Conservation (phyloP, 2,329 filamentous ascomycete species). For the Fusarium subglutinans region DNA sequence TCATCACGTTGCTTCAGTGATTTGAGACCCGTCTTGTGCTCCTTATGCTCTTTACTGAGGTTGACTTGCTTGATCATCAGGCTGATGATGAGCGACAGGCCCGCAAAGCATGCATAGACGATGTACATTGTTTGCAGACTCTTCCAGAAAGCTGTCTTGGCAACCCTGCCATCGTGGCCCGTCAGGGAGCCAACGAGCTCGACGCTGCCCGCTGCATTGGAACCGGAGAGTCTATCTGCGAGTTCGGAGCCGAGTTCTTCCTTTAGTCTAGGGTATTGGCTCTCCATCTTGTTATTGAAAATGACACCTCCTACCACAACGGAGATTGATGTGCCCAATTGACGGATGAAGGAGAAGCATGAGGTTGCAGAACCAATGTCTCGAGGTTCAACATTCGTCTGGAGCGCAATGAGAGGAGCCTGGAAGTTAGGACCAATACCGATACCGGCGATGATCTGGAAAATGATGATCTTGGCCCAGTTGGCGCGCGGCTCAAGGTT, state of each 20-base stretch:
- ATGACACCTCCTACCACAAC: constrained; percentile 81
- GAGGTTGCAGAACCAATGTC: constrained; percentile 76
- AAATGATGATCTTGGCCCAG: constrained; percentile 67
- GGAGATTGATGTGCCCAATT: constrained; percentile 73
- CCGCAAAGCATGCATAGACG: constrained; percentile 62
- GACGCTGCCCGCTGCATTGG: constrained; percentile 68
- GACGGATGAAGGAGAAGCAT: constrained; percentile 73
- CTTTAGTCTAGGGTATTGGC: constrained; percentile 59
- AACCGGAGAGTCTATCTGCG: constrained; percentile 64
- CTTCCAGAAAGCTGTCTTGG: constrained; percentile 58
- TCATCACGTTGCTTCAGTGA: constrained; percentile 49
- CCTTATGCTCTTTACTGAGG: constrained; percentile 64
- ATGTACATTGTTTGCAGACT: constrained; percentile 66
- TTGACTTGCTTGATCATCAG: constrained; percentile 59
- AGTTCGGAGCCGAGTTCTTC: constrained; percentile 60
- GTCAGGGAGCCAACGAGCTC: constrained; percentile 63
- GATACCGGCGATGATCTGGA: constrained; percentile 70
- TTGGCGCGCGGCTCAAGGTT: constrained; percentile 66
- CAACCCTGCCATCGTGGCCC: constrained; percentile 53
- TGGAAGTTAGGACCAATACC: constrained; percentile 77
- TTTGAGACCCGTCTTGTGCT: constrained; percentile 67
- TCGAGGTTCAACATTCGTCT: constrained; percentile 67
- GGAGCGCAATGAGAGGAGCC: constrained; percentile 72
- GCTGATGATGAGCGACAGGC: constrained; percentile 57
- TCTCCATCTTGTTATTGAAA: constrained; percentile 78